Evolutionary conservation across 441 rosid species (phyloP).

Genomic region (Bocquillonia castaneifolia): DNA sequence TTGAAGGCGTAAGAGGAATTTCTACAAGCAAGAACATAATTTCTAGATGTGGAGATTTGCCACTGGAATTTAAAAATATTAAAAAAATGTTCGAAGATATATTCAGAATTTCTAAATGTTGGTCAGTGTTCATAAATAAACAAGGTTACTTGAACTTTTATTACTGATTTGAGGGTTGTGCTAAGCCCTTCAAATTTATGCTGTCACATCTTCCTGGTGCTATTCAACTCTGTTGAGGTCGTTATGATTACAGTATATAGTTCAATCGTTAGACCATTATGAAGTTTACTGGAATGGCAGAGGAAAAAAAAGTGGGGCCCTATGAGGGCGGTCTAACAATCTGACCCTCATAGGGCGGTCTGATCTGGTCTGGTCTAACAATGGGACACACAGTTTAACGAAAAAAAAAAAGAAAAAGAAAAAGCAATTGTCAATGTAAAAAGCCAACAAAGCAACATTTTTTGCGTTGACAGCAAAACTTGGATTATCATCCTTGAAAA

Average conservation of each 20-base stretch:
- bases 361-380: too few species aligned
- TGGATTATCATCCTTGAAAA: background rate
- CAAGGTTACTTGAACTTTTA: conserved; percentile 12
- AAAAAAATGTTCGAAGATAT: background rate
- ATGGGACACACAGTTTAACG: too few species aligned
- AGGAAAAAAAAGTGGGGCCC: too few species aligned
- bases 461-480: background rate
- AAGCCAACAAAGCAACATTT: too few species aligned
- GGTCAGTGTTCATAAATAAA: conserved; percentile 17
- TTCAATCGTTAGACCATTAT: background rate
- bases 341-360: too few species aligned
- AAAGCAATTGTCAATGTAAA: too few species aligned
- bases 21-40: conserved; percentile 8
- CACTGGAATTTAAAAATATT: background rate
- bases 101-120: background rate
- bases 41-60: conserved; percentile 1
- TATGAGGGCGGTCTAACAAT: too few species aligned
- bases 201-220: background rate
- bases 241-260: background rate
- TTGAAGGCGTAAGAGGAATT: conserved; percentile 35
- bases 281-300: background rate
- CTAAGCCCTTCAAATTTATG: background rate
- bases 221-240: background rate
- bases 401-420: too few species aligned
- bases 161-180: background rate